These are phyloP conservation scores for Eutrema japonicum DNA, from an alignment of 345 rosid genomes.

Conservation along the genomic window DNA sequence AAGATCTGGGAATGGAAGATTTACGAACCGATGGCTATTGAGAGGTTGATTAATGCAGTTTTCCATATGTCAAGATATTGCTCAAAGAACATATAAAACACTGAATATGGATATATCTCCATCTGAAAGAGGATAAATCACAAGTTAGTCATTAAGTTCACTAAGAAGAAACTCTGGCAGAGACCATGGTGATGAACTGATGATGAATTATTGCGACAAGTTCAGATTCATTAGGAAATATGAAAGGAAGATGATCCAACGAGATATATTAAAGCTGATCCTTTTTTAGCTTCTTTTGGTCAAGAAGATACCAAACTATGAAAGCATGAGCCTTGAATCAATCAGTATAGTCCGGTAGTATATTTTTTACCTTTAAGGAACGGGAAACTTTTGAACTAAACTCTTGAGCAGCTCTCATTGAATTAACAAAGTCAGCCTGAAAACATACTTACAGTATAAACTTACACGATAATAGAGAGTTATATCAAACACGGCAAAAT, in stretches of 20 bases:
- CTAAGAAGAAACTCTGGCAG: not conserved
- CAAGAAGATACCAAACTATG: conserved; percentile 19
- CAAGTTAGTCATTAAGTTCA: not conserved
- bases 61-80: conserved; percentile 98
- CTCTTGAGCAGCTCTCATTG: conserved; percentile 90
- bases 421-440: conserved; percentile 85
- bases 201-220: conserved; percentile 1
- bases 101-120: conserved; percentile 96
- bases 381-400: conserved; percentile 75
- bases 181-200: conserved; percentile 13
- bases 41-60: conserved; percentile 89
- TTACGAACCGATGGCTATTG: conserved; percentile 90
- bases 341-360: not conserved
- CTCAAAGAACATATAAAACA: conserved; percentile 97
- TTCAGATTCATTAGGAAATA: not conserved
- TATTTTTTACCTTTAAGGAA: conserved; percentile 67
- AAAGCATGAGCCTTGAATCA: conserved; percentile 5
- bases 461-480: not conserved
- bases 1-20: conserved; percentile 22
- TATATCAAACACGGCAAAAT: not conserved
- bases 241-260: not conserved
- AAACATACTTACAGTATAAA: conserved; percentile 32
- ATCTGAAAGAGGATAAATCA: conserved; percentile 59
- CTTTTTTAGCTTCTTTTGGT: not conserved
- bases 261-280: not conserved